Evolutionary conservation across 495 filamentous ascomycete genomes (phyloP), one percentile per base, ranked within the genome.

Genomic region (Hypoxylon rickii): DNA sequence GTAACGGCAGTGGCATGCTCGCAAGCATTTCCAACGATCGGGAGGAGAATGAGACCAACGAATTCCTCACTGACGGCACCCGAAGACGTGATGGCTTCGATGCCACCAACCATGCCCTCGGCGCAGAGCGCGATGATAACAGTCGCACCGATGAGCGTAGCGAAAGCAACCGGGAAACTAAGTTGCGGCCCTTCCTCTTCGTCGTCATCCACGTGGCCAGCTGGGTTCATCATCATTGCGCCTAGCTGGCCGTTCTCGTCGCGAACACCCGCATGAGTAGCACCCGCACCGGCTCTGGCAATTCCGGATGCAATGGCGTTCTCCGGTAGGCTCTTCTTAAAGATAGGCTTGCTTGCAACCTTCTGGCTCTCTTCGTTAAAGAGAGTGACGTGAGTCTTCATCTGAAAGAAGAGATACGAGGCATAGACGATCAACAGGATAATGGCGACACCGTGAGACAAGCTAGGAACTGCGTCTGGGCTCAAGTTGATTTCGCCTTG

Each of bases 1-100:
- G 89, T 93, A 18, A 95, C 88, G 16, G 90, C 89, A 1, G 90
- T 94, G 16, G 88, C 89, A 66, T 94, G 90, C 70, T 95, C 90
- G 4, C 89, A 90, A 3, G 89, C 90, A 65, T 95, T 94, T 34
- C 90, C 90, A 21, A 94, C 90, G 55, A 95, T 92, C n/a, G 90
- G 90, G 2, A 94, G 78, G 3, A 94, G 81, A 55, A 95, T 92
- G 57, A 95, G 72, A 39, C 90, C 89, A 43, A 94, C 86, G 61
- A 94, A 95, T 18, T 89, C 90, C 39, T 85, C 76, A 12, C 83
- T 85, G 40, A 94, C 77, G 7, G 57, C 56, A 10, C 80, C 79
- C 17, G 64, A 63, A 1, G 69, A 64, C 0, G 89, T 89, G 36
- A 96, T 70, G 21, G 83, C 79, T 51, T 85, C 74, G 71, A 97